Evolutionary conservation across 805 yeast species (phyloP).

Genomic region (Tetrapisispora iriomotensis): DNA sequence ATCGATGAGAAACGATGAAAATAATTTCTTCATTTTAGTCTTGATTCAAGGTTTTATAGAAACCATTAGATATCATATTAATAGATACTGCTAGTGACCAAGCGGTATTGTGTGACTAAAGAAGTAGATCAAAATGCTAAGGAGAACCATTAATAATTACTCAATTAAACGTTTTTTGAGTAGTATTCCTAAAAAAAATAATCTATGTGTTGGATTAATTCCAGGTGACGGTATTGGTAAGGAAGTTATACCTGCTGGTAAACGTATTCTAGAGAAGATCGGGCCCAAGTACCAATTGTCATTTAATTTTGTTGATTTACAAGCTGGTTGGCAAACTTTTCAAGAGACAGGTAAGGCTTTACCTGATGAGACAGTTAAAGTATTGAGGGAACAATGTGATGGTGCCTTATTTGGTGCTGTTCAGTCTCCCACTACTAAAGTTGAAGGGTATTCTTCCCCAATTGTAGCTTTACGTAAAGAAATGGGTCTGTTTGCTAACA

Average conservation of each 20-base stretch:
- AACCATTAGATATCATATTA: too few species aligned
- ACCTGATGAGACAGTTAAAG: constrained; percentile 82
- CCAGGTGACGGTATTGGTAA: constrained; percentile 99
- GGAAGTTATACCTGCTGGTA: constrained; percentile 97
- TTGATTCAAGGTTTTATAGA: too few species aligned
- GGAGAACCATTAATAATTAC: constrained; percentile 19
- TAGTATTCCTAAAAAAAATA: constrained; percentile 26
- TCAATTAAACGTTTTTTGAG: constrained; percentile 28
- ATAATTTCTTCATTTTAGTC: too few species aligned
- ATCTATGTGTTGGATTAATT: constrained; percentile 57
- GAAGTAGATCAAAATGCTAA: constrained; percentile 27
- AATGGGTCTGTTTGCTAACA: constrained; percentile 90
- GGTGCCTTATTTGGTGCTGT: constrained; percentile 98
- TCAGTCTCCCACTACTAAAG: constrained; percentile 87
- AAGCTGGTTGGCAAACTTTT: constrained; percentile 93
- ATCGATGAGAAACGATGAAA: too few species aligned
- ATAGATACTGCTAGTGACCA: too few species aligned
- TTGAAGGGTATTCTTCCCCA: constrained; percentile 95
- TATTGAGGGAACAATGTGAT: constrained; percentile 72
- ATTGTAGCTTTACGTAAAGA: constrained; percentile 97
- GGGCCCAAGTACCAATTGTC: constrained; percentile 66
- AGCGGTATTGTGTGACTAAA: too few species aligned
- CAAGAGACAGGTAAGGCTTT: constrained; percentile 91
- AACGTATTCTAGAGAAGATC: constrained; percentile 71
- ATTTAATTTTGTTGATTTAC: constrained; percentile 78